Base-by-base conservation (phyloP, 441 rosid genomes). In the Daphne laureola region DNA sequence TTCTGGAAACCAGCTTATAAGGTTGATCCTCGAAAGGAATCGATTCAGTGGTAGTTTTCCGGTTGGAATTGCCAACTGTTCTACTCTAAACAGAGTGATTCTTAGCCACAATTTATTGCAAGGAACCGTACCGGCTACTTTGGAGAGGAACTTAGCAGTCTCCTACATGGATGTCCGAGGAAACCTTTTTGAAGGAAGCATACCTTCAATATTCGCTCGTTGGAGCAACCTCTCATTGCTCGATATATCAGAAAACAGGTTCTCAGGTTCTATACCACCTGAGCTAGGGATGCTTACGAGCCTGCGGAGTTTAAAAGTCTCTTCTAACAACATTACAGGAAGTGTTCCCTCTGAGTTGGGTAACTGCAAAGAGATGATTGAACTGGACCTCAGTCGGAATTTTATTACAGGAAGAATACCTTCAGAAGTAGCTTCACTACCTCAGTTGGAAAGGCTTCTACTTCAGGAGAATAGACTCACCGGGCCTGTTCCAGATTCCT, bases 41-140 rank as follows among this genome's bases (percentile, higher is more conserved):
- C 54, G 38, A 38, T 75, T 75, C 55, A 70, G 61, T 43, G 79
- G 73, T 16, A 54, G 58, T 3, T 58, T 73, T 43, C 84, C 81
- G 1, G n/a, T 36, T 15, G 68, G 54, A 38, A 64, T 76, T 50
- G 69, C 17, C 21, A 61, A 54, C 18, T 64, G 70, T 43, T 51
- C 35, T 18, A 54, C 70, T 11, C 78, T 70, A 14, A 50, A 49
- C 55, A 57, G 75, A 62, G 68, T 74, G 42, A 55, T 70, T 49
- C 63, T 70, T 46, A 51, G 72, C 47, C 43, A 67, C 58, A 70
- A 74, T 64, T 54, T 36, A 57, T 41, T 74, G 21, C 46, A 45
- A 21, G 75, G 75, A 17, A 68, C 45, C 44, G 47, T 67, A 43
- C 73, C 75, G 13, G 53, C 60, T 17, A 58, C 46, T 64, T 31